phyloP scores from a whole-genome alignment of 2,329 filamentous ascomycete genomes.

The Remersonia thermophila region DNA sequence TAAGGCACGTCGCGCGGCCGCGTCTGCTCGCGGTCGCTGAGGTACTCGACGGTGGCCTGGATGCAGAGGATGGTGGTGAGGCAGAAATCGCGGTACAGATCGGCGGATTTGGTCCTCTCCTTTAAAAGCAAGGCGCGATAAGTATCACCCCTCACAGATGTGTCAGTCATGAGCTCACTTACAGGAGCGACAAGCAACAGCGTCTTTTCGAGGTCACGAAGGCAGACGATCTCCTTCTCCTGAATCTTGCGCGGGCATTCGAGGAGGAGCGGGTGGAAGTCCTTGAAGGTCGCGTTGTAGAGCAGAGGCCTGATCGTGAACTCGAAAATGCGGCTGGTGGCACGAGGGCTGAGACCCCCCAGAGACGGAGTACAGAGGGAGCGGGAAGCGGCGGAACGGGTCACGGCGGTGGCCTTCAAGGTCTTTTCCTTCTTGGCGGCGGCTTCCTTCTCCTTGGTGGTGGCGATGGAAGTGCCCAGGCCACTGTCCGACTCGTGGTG shows the following conservation, averaged over 20 bases:
- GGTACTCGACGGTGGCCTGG: slow-evolving; percentile 74
- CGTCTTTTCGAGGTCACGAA: slow-evolving; percentile 89
- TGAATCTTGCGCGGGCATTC: slow-evolving; percentile 70
- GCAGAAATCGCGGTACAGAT: slow-evolving; percentile 74
- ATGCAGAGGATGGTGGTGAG: slow-evolving; percentile 82
- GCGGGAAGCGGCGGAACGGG: slow-evolving; percentile 41
- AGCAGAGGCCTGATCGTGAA: slow-evolving; percentile 69
- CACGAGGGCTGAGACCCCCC: slow-evolving; percentile 53
- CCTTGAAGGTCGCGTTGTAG: slow-evolving; percentile 57
- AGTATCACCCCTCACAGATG: slow-evolving; percentile 49
- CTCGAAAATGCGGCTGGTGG: slow-evolving; percentile 67
- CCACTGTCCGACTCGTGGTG: slow-evolving; percentile 78
- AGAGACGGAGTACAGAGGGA: slow-evolving; percentile 36
- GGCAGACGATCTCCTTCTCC: slow-evolving; percentile 75
- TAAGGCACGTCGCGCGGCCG: slow-evolving; percentile 79
- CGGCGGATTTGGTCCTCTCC: slow-evolving; percentile 63
- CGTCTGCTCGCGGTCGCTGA: slow-evolving; percentile 77
- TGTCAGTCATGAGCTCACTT: slow-evolving; percentile 51
- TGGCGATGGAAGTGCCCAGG: slow-evolving; percentile 69
- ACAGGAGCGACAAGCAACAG: slow-evolving; percentile 84
- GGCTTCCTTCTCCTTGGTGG: slow-evolving; percentile 40
- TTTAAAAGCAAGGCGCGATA: slow-evolving; percentile 59
- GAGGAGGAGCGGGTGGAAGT: slow-evolving; percentile 68
- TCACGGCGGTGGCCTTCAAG: slow-evolving; percentile 43
- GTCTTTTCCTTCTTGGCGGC: slow-evolving; percentile 29